Percentiles rank a stretch among this genome's conserved stretches.
These are phyloP conservation scores for Pichia californica DNA, from an alignment of 805 yeast genomes.

Conservation along the genomic window DNA sequence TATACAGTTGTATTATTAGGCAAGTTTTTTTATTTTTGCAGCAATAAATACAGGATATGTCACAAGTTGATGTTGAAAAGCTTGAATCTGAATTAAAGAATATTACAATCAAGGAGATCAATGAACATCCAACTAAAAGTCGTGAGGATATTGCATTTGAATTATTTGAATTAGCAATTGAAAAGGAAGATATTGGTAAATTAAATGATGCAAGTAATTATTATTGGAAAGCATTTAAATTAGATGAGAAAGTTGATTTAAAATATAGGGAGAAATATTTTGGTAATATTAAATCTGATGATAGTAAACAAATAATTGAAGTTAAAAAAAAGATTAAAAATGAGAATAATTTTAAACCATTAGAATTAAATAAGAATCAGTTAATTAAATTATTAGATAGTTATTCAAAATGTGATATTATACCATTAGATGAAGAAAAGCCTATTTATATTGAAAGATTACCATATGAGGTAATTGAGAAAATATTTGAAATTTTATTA, in stretches of 20 bases:
- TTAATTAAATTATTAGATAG: slow-evolving; percentile 35
- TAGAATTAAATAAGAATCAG: slow-evolving; percentile 32
- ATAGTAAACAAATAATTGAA: slow-evolving; percentile 14
- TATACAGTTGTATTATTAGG: too few species aligned
- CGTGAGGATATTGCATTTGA: slow-evolving; percentile 44
- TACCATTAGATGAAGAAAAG: slow-evolving; percentile 24
- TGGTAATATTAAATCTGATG: slow-evolving; percentile 14
- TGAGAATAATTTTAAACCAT: slow-evolving; percentile 2
- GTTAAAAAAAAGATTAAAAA: slow-evolving; percentile 3
- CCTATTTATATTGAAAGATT: slow-evolving; percentile 40
- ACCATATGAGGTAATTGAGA: slow-evolving; percentile 53
- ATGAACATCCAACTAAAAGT: slow-evolving; percentile 26
- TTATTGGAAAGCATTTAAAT: slow-evolving; percentile 66
- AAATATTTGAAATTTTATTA: slow-evolving; percentile 44
- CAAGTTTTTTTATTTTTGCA: too few species aligned
- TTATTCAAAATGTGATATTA: slow-evolving; percentile 27
- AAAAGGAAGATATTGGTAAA: slow-evolving; percentile 64
- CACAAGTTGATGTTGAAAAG: slow-evolving; percentile 4
- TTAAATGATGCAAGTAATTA: slow-evolving; percentile 75
- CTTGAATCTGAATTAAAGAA: slow-evolving; percentile 21
- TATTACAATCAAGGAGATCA: slow-evolving; percentile 22
- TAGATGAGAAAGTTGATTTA: slow-evolving; percentile 56
- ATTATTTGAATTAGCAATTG: slow-evolving; percentile 63
- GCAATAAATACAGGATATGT: too few species aligned
- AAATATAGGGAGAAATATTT: slow-evolving; percentile 53